Evolutionary conservation across 2,329 filamentous ascomycete genomes (phyloP).

Genomic region (Scedosporium aurantiacum): DNA sequence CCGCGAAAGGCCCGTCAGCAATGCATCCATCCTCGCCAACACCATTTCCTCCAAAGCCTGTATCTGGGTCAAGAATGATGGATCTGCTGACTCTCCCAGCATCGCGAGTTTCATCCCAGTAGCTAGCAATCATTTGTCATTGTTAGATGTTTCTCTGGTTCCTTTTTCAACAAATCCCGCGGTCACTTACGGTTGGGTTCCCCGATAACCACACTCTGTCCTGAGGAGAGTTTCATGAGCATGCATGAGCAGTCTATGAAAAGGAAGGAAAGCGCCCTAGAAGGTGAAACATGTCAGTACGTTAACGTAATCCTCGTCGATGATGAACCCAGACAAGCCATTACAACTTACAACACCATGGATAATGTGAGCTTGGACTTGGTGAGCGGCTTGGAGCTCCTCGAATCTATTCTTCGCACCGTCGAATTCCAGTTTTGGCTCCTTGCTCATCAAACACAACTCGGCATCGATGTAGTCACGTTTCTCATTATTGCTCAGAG

Average conservation of each 20-base stretch:
- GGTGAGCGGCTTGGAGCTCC: slow-evolving; percentile 11
- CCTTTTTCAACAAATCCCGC: slow-evolving; percentile 14
- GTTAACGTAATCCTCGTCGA: too few relatives aligned
- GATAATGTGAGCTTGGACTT: slow-evolving; percentile 9
- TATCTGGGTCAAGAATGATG: slow-evolving; percentile 8
- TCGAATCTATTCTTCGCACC: slow-evolving; percentile 10
- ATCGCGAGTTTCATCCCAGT: slow-evolving; percentile 10
- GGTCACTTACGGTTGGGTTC: slow-evolving; percentile 20
- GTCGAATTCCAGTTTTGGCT: slow-evolving; percentile 7
- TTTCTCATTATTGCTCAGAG: slow-evolving; percentile 10
- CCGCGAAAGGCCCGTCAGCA: slow-evolving; percentile 15
- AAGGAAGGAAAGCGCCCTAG: slow-evolving; percentile 20
- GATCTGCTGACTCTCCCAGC: slow-evolving; percentile 8
- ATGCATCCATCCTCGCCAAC: slow-evolving; percentile 3
- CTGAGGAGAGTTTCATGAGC: slow-evolving; percentile 20
- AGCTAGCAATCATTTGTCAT: neutral
- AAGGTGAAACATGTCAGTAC: neutral
- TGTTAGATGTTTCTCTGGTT: neutral
- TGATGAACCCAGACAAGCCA: too few relatives aligned
- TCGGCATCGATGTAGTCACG: slow-evolving; percentile 11
- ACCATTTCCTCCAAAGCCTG: slow-evolving; percentile 11
- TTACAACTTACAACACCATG: slow-evolving; percentile 9
- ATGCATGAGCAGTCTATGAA: slow-evolving; percentile 22
- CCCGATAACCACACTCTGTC: slow-evolving; percentile 20
- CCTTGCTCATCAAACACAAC: slow-evolving; percentile 10